Evolutionary conservation across 768 basidiomycete species (phyloP), one percentile per base, ranked within the genome.

Genomic region (Tephrocybe sp.): DNA sequence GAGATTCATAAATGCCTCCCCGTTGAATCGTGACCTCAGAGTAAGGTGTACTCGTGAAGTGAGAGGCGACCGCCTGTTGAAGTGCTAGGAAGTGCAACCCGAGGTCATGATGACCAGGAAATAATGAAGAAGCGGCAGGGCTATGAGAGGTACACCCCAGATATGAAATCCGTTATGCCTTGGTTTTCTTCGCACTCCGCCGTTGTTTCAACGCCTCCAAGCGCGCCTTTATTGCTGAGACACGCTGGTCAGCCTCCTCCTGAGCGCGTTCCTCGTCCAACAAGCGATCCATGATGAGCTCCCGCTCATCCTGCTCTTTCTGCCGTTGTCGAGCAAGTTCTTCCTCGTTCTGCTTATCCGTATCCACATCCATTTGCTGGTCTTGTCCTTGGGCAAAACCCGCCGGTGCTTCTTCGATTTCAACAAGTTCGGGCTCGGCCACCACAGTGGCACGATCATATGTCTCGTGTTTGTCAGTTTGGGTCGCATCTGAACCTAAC

Each of bases 191-290:
- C 49, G 67, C 64, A 50, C 68, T 46, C 15, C 56, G 57, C 57
- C 67, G 69, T 51, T 65, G 63, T 42, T 69, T 71, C 52, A 91
- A 64, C 9, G 79, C 74, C 47, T 84, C 86, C 27, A 92, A 59
- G 57, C 76, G 76, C 38, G 68, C 79, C 67, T 85, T 91, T 69
- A 92, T 75, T 36, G 75, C 57, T 8, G 63, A 62, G 9, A 91
- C 89, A 45, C 80, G 82, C 70, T 82, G 82, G 62, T 93, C 91
- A 4, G 89, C 91, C 62, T 92, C 90, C 62, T 93, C 91, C 70
- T 93, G 91, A 25, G 84, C 85, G 47, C 83, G 77, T 64, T 93
- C 90, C 68, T 93, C 91, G 24, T 91, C 90, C 63, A 91, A 50
- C 40, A 92, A 65, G 47, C 91, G 77, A 66, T 91, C 90, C 84